Conservation (phyloP, 495 filamentous ascomycete species). For the Daldinia grandis region DNA sequence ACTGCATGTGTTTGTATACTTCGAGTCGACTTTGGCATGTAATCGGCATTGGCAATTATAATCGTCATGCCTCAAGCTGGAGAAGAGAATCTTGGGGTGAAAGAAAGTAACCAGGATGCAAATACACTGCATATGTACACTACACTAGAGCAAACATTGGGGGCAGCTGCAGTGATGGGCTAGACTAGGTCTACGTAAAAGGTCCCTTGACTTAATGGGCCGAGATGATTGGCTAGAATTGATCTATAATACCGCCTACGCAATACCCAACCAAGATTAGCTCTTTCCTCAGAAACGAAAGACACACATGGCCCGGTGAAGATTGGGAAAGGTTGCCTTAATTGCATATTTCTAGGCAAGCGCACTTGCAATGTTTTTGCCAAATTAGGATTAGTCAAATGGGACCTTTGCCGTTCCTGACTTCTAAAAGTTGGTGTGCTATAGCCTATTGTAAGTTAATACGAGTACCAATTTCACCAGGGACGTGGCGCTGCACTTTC, state of each 20-base stretch:
- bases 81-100: background rate
- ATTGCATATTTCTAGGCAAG: conserved; percentile 11
- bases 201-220: conserved; percentile 1
- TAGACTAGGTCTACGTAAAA: conserved; percentile 7
- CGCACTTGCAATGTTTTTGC: conserved; percentile 1
- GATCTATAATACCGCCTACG: conserved; percentile 26
- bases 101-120: no score
- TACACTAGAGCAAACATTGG: background rate
- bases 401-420: conserved; percentile 22
- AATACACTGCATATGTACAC: no score
- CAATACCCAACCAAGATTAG: conserved; percentile 19
- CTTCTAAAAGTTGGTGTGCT: conserved; percentile 1
- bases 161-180: conserved; percentile 11
- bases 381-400: conserved; percentile 16
- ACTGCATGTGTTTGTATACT: background rate
- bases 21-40: background rate
- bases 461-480: conserved; percentile 33
- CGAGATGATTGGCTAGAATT: conserved; percentile 24
- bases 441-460: conserved; percentile 20
- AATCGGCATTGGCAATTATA: conserved; percentile 2
- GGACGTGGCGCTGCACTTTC: conserved; percentile 25
- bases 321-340: conserved; percentile 12
- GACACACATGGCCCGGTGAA: background rate
- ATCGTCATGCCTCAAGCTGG: conserved; percentile 15
- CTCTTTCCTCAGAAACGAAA: conserved; percentile 16